Conservation (phyloP, 75 land plant species). For the Cupressus sempervirens region DNA sequence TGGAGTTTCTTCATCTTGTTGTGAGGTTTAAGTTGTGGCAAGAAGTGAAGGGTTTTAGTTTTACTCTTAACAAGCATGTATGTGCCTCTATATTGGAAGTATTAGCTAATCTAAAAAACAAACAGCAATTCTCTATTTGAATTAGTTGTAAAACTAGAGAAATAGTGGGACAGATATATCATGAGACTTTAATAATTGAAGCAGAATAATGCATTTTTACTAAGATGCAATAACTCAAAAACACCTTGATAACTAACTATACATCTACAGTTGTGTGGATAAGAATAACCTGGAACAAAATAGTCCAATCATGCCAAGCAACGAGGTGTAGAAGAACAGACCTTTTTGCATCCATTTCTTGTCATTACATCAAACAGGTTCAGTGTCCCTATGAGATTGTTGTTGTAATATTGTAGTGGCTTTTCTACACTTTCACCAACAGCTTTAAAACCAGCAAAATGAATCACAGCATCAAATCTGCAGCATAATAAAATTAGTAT, state of each 20-base stretch:
- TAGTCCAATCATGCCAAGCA: background rate
- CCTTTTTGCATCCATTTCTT: slow-evolving; percentile 84
- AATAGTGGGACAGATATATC: background rate
- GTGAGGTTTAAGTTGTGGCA: background rate
- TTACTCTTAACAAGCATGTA: background rate
- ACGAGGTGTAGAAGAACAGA: slow-evolving; percentile 6
- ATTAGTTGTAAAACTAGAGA: background rate
- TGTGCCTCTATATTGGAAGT: background rate
- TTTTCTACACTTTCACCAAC: slow-evolving; percentile 92
- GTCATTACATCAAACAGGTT: slow-evolving; percentile 74
- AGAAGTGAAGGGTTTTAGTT: background rate
- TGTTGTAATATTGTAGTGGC: slow-evolving; percentile 67
- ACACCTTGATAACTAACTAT: background rate
- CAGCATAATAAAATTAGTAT: background rate
- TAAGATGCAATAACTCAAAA: background rate
- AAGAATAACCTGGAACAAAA: background rate
- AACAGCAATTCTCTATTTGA: background rate
- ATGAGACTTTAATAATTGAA: background rate
- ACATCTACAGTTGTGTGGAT: background rate
- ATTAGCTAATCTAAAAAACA: background rate
- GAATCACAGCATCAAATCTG: slow-evolving; percentile 96
- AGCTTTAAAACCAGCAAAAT: slow-evolving; percentile 95
- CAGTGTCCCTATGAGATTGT: slow-evolving; percentile 81
- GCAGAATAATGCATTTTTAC: background rate
- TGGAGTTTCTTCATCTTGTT: background rate